These are phyloP conservation scores for Borovskyia barvae DNA, from an alignment of 208 protist genomes.

Conservation along the genomic window DNA sequence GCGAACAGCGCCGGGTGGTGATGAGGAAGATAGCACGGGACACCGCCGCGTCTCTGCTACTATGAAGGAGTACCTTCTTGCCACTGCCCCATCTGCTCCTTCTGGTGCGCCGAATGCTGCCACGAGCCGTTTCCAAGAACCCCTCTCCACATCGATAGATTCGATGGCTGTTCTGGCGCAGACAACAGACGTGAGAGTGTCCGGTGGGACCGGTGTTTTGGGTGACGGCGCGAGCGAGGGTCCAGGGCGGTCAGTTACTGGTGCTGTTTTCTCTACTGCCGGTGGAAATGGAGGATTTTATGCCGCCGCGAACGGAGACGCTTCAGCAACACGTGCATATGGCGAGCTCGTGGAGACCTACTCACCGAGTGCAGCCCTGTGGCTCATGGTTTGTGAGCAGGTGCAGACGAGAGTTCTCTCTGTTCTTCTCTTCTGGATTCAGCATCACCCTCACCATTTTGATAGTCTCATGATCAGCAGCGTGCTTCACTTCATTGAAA, in stretches of 20 bases:
- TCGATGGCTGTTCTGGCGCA: conserved; percentile 8
- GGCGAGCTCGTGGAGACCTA: conserved; percentile 35
- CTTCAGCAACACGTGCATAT: not conserved
- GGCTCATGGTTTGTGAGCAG: conserved; percentile 36
- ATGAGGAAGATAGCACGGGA: not conserved
- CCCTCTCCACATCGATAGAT: not conserved
- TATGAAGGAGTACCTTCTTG: conserved; percentile 22
- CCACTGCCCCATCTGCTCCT: conserved; percentile 7
- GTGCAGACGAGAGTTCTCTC: conserved; percentile 56
- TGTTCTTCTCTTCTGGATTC: conserved; percentile 53
- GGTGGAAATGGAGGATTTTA: not conserved
- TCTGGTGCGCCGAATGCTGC: conserved; percentile 3
- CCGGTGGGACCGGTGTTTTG: not conserved
- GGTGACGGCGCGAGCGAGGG: conserved; percentile 3
- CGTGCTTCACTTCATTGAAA: conserved; percentile 52
- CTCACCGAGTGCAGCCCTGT: conserved; percentile 44
- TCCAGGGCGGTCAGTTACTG: conserved; percentile 2
- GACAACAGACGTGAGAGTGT: conserved; percentile 1
- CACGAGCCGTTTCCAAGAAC: conserved; percentile 5
- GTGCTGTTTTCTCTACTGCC: not conserved
- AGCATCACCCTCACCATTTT: conserved; percentile 53
- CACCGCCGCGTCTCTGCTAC: not conserved
- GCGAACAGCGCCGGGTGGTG: not conserved
- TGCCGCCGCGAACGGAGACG: not conserved
- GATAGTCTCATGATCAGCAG: conserved; percentile 43